Evolutionary conservation across 177 flowering plant species (phyloP).

Genomic region (Vitis hybrid): DNA sequence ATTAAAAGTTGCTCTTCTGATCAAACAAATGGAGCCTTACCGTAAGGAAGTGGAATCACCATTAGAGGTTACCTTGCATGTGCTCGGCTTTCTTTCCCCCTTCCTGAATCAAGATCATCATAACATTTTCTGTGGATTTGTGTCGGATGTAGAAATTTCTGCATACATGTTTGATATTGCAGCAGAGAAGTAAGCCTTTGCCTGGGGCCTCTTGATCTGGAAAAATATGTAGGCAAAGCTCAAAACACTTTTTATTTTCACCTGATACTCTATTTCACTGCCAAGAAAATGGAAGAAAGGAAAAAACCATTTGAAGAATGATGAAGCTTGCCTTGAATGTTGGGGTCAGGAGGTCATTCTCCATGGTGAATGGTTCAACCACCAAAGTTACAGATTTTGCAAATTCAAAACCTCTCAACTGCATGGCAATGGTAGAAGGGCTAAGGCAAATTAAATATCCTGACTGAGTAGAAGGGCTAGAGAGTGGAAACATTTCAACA

Average conservation of each 20-base stretch:
- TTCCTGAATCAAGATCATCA: conserved; percentile 4
- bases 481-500: too few relatives aligned
- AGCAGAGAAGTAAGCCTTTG: conserved; percentile 76
- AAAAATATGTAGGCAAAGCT: not conserved
- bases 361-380: conserved; percentile 79
- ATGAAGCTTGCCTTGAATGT: conserved; percentile 63
- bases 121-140: conserved; percentile 21
- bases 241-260: too few relatives aligned
- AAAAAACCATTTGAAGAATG: too few relatives aligned
- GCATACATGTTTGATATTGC: conserved; percentile 77
- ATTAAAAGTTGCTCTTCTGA: too few relatives aligned
- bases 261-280: too few relatives aligned
- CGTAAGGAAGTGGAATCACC: too few relatives aligned
- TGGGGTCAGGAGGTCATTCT: conserved; percentile 90
- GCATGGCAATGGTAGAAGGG: conserved; percentile 16
- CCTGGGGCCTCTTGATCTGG: conserved; percentile 74
- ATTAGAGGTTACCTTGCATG: too few relatives aligned
- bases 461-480: too few relatives aligned
- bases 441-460: too few relatives aligned
- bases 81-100: too few relatives aligned
- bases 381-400: conserved; percentile 85
- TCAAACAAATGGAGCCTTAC: too few relatives aligned
- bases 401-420: conserved; percentile 96
- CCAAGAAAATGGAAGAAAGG: not conserved
- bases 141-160: conserved; percentile 50